Base-by-base conservation (phyloP, 176 grass and related monocot species). In the Hordeum marinum region DNA sequence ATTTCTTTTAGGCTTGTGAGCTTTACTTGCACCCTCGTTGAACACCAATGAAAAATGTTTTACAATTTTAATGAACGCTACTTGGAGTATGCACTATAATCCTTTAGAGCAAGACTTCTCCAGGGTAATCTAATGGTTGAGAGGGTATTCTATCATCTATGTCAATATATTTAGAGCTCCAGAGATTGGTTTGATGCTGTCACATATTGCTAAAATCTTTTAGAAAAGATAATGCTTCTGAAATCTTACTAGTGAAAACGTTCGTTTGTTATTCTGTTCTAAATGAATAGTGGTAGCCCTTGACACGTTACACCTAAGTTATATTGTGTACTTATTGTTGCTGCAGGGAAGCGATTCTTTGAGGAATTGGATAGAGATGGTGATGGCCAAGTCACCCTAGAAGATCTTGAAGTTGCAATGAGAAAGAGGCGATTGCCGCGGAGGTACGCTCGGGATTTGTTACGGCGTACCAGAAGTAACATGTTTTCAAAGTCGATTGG, bases 391-490 rank as follows among this genome's bases (percentile, higher is more conserved):
- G 88, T 98, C 69, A 98, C 89, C 58, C 78, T 98, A 15, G 96
- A 98, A 86, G 96, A 98, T 75, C 93, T 98, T 60, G 96, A 98
- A 87, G 78, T 94, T 86, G 96, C 96, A 46, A 94, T 95, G 93
- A 92, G 91, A 84, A 98, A 94, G 57, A 93, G 96, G 36, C 88
- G 87, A 15, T 85, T 98, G 29, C 93, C 96, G 4, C 90, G 88
- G 83, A 89, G 81, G 78, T 98, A 98, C 58, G 96, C 96, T n/a
- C 83, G 83, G 65, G 89, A 94, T 75, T 88, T 98, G 39, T 89
- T 98, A 58, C 83, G 87, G 13, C 91, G 75, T 23, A 95, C 96
- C 75, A 92, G 89, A 91, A 94, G 81, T 68, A 92, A 94, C 74
- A 90, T 94, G 20, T 98, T 98, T 84, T 95, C 93, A 27, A 98